Percentiles rank a stretch among this genome's conserved stretches.
These are phyloP conservation scores for Poronia punctata DNA, from an alignment of 495 filamentous ascomycete genomes.

Conservation along the genomic window DNA sequence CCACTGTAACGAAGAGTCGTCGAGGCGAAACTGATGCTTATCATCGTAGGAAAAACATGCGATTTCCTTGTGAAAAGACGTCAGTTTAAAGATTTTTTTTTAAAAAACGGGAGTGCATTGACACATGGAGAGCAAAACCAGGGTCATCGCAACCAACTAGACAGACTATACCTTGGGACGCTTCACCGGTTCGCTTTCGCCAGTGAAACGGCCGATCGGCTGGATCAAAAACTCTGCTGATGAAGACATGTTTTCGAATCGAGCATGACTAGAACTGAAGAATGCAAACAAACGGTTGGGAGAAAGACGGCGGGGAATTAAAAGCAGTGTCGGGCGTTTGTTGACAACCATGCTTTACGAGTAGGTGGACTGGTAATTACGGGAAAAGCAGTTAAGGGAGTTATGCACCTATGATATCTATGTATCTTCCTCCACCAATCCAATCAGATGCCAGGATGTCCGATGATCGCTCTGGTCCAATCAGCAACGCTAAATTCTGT, in stretches of 20 bases:
- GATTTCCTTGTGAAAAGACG: slow-evolving; percentile 55
- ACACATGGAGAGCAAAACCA: background rate
- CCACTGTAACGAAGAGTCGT: slow-evolving; percentile 71
- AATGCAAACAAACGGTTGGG: too few relatives aligned
- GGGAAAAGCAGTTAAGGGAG: too few relatives aligned
- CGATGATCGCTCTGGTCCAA: too few relatives aligned
- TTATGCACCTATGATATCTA: too few relatives aligned
- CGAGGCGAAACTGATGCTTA: slow-evolving; percentile 65
- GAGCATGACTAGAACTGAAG: too few relatives aligned
- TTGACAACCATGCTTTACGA: slow-evolving; percentile 23
- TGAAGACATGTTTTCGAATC: slow-evolving; percentile 20
- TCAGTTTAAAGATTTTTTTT: background rate
- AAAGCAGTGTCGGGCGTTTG: too few relatives aligned
- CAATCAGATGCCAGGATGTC: too few relatives aligned
- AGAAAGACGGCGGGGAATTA: too few relatives aligned
- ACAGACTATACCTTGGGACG: slow-evolving; percentile 66
- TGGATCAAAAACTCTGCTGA: slow-evolving; percentile 54
- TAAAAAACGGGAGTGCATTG: background rate
- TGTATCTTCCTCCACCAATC: too few relatives aligned
- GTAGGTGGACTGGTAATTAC: too few relatives aligned
- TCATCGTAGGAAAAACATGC: slow-evolving; percentile 87
- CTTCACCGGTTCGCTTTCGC: slow-evolving; percentile 55
- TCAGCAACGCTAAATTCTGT: too few relatives aligned
- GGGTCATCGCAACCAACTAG: slow-evolving; percentile 1
- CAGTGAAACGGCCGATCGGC: slow-evolving; percentile 52